Evolutionary conservation across 192 early-diverging fungal species (phyloP), one percentile per base, ranked within the genome.

Genomic region (Podila verticillata): DNA sequence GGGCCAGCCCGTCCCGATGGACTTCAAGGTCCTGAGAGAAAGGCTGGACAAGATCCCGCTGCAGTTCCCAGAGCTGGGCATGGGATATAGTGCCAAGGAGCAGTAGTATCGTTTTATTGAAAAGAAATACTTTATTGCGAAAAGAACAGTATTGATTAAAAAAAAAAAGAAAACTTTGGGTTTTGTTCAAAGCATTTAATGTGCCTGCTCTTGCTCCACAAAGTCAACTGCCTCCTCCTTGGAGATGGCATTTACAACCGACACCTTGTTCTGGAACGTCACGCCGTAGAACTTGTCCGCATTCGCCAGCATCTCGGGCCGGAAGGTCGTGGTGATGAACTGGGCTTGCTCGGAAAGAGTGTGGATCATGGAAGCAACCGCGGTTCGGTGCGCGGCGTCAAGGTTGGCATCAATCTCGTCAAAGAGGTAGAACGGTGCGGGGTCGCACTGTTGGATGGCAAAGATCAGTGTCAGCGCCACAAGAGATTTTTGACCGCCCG

Each of bases 321-420:
- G 88, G 92, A 99, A 99, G 2, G 98, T 99, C 15, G 98, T 99
- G 7, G 96, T 97, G 63, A 98, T 97, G 78, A 99, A 99, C 83
- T 99, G 98, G 7, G 94, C 96, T 31, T 88, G 83, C 34, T 90
- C 86, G 54, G 93, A 90, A 49, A 99, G 90, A 59, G 91, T 89
- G 70, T 98, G 91, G 77, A 99, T 94, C 98, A 98, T 98, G 39
- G 87, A 89, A 17, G 98, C 98, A 34, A 99, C 96, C 6, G 96
- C 92, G 2, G 94, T 94, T 32, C 98, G 90, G 79, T 99, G 96
- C 67, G 94, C 93, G 13, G 96, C 94, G 83, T 99, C 98, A 20
- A 99, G 85, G 49, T 97, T 97, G 39, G 98, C 96, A 84, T 99
- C 98, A 86, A 99, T 99, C 84, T 99, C 98, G 87, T 99, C 98